These are phyloP conservation scores for Salix exigua DNA, from an alignment of 345 rosid genomes.

Conservation along the genomic window DNA sequence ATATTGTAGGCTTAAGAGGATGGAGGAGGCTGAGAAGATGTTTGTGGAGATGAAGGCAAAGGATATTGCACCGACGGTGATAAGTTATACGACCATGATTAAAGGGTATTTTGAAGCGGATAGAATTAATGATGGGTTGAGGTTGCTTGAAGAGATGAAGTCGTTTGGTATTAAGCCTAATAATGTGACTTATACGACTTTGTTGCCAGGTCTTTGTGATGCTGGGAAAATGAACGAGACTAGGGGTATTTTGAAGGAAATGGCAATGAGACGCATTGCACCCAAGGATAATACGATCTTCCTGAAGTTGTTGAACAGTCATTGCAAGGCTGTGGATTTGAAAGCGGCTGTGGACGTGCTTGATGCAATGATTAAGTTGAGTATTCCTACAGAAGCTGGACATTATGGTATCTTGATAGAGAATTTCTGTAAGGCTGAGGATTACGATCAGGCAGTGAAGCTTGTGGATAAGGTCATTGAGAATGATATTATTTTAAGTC, in stretches of 20 bases:
- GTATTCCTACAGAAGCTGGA: slow-evolving; percentile 74
- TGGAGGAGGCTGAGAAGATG: slow-evolving; percentile 77
- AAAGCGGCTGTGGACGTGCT: slow-evolving; percentile 71
- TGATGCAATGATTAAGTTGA: slow-evolving; percentile 70
- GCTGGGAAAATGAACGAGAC: slow-evolving; percentile 69
- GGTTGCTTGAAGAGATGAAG: slow-evolving; percentile 78
- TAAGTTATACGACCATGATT: slow-evolving; percentile 82
- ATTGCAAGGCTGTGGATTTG: slow-evolving; percentile 59
- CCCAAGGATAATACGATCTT: slow-evolving; percentile 74
- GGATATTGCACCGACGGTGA: slow-evolving; percentile 59
- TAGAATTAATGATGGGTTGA: slow-evolving; percentile 63
- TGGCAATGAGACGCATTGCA: slow-evolving; percentile 56
- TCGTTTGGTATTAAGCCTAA: slow-evolving; percentile 61
- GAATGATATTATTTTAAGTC: slow-evolving; percentile 73
- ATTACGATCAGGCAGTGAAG: slow-evolving; percentile 60
- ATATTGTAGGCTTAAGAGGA: slow-evolving; percentile 56
- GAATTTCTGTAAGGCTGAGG: slow-evolving; percentile 65
- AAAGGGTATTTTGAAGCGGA: slow-evolving; percentile 66
- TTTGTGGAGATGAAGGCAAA: slow-evolving; percentile 86
- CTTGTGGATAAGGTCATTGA: slow-evolving; percentile 69
- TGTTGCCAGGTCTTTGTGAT: slow-evolving; percentile 79
- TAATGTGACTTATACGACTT: slow-evolving; percentile 64
- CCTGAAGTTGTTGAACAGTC: slow-evolving; percentile 54
- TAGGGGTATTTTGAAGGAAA: slow-evolving; percentile 53
- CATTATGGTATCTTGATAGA: slow-evolving; percentile 79